A percentile compares a stretch with the other conserved stretches of the same genome.
Conservation (phyloP, 108 stramenopile species). For the Schizochytrium sp. region DNA sequence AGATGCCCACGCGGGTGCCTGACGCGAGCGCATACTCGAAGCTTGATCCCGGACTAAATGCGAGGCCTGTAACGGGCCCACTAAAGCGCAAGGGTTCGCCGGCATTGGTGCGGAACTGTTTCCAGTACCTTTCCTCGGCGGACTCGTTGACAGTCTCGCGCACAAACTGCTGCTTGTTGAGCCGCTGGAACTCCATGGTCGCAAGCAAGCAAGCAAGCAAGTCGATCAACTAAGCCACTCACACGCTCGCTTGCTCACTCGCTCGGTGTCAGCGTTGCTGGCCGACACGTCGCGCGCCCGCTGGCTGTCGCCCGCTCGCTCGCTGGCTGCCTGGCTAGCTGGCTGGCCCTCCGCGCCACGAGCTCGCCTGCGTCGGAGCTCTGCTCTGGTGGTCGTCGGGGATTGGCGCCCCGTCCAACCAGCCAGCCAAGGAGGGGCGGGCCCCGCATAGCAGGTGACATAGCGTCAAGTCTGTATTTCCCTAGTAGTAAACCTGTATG, state of each 20-base stretch:
- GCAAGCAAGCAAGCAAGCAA: not conserved
- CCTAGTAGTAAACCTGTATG: no score
- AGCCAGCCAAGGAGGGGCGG: no score
- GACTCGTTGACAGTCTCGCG: not conserved
- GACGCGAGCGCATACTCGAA: not conserved
- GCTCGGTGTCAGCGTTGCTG: no score
- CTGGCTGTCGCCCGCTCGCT: no score
- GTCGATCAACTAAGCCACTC: not conserved
- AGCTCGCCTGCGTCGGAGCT: no score
- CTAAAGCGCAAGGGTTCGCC: not conserved
- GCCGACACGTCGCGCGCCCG: no score
- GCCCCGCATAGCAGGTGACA: no score
- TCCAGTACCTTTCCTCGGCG: conserved; percentile 10
- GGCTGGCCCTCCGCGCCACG: no score
- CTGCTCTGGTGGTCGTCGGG: no score
- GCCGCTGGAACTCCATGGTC: not conserved
- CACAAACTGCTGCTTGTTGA: not conserved
- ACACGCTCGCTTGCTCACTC: not conserved
- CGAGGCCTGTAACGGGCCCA: not conserved
- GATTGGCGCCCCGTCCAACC: no score
- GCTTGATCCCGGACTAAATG: not conserved
- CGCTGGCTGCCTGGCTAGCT: no score
- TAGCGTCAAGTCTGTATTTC: no score
- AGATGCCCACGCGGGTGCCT: not conserved
- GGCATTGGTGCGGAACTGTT: not conserved